phyloP scores from a whole-genome alignment of 192 early-diverging fungal species.

The Coemansia sp. region DNA sequence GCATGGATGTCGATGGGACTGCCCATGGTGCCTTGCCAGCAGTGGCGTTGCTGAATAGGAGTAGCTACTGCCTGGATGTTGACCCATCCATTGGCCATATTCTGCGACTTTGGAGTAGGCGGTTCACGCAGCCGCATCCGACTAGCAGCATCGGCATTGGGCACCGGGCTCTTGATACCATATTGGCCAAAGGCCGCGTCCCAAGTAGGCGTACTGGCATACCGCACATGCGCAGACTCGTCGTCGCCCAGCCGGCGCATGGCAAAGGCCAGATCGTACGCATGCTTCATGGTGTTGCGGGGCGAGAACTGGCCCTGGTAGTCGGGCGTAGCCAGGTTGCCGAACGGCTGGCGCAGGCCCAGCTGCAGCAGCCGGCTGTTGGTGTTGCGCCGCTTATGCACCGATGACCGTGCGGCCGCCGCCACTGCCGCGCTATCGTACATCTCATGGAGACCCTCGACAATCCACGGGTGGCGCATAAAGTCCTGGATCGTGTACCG shows the following conservation, averaged over 20 bases:
- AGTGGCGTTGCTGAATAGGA: slow-evolving; percentile 51
- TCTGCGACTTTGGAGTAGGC: slow-evolving; percentile 35
- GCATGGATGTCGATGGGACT: slow-evolving; percentile 51
- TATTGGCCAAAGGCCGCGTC: slow-evolving; percentile 51
- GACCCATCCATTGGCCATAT: slow-evolving; percentile 47
- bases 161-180: slow-evolving; percentile 48
- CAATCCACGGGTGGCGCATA: slow-evolving; percentile 77
- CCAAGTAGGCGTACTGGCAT: slow-evolving; percentile 46
- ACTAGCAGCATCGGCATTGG: slow-evolving; percentile 12
- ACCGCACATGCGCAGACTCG: slow-evolving; percentile 43
- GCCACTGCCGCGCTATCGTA: slow-evolving; percentile 42
- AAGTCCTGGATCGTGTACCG: slow-evolving; percentile 79
- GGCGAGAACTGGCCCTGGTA: slow-evolving; percentile 44
- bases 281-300: slow-evolving; percentile 66
- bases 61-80: slow-evolving; percentile 50
- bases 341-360: slow-evolving; percentile 25
- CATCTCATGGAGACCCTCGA: slow-evolving; percentile 39
- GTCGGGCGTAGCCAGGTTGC: slow-evolving; percentile 1
- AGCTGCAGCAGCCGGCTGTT: slow-evolving; percentile 29
- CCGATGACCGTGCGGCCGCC: slow-evolving; percentile 35
- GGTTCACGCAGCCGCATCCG: slow-evolving; percentile 24
- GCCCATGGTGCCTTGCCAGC: slow-evolving; percentile 55
- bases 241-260: slow-evolving; percentile 76
- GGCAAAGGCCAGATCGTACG: slow-evolving; percentile 73
- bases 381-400: slow-evolving; percentile 37